Evolutionary conservation across 2,329 filamentous ascomycete genomes (phyloP).

Genomic region (Ascochyta koolunga): DNA sequence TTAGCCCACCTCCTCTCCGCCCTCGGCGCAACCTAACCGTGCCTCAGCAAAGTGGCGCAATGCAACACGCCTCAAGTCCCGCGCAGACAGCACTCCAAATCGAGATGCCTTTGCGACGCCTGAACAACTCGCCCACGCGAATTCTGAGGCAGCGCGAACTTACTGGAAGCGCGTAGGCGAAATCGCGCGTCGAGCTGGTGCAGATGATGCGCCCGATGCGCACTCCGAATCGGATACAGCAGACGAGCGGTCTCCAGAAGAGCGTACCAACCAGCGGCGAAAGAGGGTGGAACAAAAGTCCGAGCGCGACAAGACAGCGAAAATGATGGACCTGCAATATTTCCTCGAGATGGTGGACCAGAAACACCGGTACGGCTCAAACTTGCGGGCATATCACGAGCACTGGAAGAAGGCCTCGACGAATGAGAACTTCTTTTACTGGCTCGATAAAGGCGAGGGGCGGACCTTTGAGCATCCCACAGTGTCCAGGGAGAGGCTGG

Average conservation of each 20-base stretch:
- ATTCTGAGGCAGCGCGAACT: conserved; percentile 59
- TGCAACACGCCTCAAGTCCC: conserved; percentile 55
- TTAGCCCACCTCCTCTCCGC: conserved; percentile 30
- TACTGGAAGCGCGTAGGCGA: conserved; percentile 78
- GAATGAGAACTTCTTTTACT: conserved; percentile 90
- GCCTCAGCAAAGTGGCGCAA: conserved; percentile 59
- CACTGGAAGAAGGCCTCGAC: conserved; percentile 81
- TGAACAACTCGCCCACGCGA: conserved; percentile 35
- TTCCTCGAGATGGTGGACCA: conserved; percentile 85
- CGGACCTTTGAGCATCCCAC: conserved; percentile 70
- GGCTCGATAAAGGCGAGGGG: conserved; percentile 84
- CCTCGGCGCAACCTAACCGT: conserved; percentile 34
- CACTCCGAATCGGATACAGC: conserved; percentile 54
- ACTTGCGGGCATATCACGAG: conserved; percentile 79
- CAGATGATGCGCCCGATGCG: conserved; percentile 63
- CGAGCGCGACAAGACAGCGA: conserved; percentile 69
- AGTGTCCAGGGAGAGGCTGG: conserved; percentile 75
- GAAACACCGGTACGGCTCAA: conserved; percentile 87
- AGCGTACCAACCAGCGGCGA: conserved; percentile 40
- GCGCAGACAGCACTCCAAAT: conserved; percentile 39
- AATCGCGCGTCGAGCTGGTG: conserved; percentile 74
- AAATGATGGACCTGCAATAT: conserved; percentile 84
- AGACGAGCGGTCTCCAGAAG: conserved; percentile 42
- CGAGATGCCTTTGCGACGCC: conserved; percentile 25
- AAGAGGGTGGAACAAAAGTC: conserved; percentile 58